Conservation (phyloP, 75 land plant genomes). For the Pseudotsuga menziesii region DNA sequence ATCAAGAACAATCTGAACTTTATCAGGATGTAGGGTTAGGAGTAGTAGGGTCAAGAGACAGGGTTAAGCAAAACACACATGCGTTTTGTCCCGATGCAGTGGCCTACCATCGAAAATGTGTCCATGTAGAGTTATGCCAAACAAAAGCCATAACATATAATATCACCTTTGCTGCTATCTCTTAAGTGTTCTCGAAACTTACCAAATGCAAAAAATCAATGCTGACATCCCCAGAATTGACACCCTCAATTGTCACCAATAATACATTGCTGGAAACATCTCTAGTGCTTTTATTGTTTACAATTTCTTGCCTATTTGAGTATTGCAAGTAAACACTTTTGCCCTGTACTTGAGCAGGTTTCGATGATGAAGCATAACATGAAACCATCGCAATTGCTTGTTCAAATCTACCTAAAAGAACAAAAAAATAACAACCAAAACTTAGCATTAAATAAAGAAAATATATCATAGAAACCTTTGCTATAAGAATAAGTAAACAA, state of each 20-base stretch:
- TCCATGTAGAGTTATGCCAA: slow-evolving; percentile 77
- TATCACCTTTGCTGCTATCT: not conserved
- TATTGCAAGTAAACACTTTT: slow-evolving; percentile 94
- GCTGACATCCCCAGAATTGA: slow-evolving; percentile 91
- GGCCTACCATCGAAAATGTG: slow-evolving; percentile 79
- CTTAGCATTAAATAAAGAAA: not conserved
- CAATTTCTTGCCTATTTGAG: slow-evolving; percentile 93
- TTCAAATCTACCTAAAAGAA: slow-evolving; percentile 68
- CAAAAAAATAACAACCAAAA: not conserved
- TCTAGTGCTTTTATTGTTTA: slow-evolving; percentile 83
- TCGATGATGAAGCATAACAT: slow-evolving; percentile 91
- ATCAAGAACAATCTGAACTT: slow-evolving; percentile 3
- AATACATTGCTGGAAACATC: slow-evolving; percentile 95
- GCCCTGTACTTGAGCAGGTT: slow-evolving; percentile 93
- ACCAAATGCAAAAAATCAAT: slow-evolving; percentile 96
- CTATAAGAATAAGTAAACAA: not conserved
- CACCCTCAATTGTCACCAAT: slow-evolving; percentile 90
- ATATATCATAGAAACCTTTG: not conserved
- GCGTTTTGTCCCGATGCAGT: slow-evolving; percentile 89
- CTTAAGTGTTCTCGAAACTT: slow-evolving; percentile 24
- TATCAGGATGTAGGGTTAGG: slow-evolving; percentile 15
- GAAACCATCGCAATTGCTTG: slow-evolving; percentile 97
- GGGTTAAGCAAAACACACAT: slow-evolving; percentile 68
- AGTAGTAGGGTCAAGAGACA: slow-evolving; percentile 46
- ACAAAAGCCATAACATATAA: slow-evolving; percentile 11